Base-by-base conservation (phyloP, 805 yeast species). In the Priceomyces castillae region DNA sequence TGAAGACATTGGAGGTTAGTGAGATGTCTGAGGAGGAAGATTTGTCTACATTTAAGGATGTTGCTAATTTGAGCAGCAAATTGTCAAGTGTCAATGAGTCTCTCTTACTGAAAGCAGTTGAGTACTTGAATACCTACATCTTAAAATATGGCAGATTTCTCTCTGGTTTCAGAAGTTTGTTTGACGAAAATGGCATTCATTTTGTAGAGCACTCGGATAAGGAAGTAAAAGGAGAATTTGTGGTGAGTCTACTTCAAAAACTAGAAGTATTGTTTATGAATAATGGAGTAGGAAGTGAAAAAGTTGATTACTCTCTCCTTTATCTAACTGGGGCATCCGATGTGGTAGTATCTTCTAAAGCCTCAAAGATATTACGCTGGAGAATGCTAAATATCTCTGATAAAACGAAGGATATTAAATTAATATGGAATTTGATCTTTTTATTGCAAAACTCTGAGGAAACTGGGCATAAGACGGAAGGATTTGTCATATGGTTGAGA, bases 401-500 rank as follows among this genome's bases (percentile, higher is more conserved):
- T 14, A 45, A 36, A n/a, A 41, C 50, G 10, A 35, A 38, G 12
- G 49, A 50, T 11, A 42, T 62, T 1, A 30, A 42, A 2, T 55
- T 64, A 6, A 50, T 73, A 4, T 82, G 88, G 88, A 51, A 62
- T 2, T 46, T 71, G 2, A 64, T 82, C 7, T 71, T 65, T 41
- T 46, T 51, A 0, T 56, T 80, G 14, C 56, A 64, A 37, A 47
- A 48, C 2, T 59, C 76, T 0, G 39, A 49, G 1, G 40, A 48
- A 41, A 31, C 52, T 45, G 25, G 46, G 44, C 50, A 59, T 53
- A 56, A 59, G 15, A 65, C 73, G 7, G 73, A 72, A 50, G 80
- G 77, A 0, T 75, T 69, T 43, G 64, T 78, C 7, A 65, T 82
- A 17, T 78, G 87, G 80, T 58, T 84, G 33, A 70, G 88, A 42